A percentile compares a stretch with the other conserved stretches of the same genome.
Conservation (phyloP, 2,329 filamentous ascomycete species). For the Didymellaceae sp. region DNA sequence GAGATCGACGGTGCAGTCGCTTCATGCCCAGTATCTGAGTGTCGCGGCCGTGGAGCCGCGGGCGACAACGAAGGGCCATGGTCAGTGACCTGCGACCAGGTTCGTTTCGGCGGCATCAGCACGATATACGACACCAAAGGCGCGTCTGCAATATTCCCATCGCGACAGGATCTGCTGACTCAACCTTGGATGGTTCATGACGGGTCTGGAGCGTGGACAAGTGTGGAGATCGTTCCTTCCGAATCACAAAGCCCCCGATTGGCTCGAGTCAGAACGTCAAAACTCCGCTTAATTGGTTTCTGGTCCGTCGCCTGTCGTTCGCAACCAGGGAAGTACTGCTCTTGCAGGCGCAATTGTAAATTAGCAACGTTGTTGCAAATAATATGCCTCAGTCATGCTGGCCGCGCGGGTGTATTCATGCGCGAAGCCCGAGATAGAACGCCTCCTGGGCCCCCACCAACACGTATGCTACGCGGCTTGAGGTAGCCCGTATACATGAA, state of each 20-base stretch:
- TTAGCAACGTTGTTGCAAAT: neutral
- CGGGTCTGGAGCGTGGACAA: slow-evolving; percentile 5
- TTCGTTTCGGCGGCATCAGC: slow-evolving; percentile 33
- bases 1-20: slow-evolving; percentile 36
- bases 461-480: neutral
- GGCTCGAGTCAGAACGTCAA: neutral
- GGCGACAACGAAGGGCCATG: slow-evolving; percentile 22
- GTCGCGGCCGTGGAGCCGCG: slow-evolving; percentile 16
- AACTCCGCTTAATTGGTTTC: neutral
- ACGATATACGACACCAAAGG: neutral
- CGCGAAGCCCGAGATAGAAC: no score
- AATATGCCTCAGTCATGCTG: neutral
- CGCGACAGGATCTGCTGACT: slow-evolving; percentile 8
- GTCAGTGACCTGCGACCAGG: slow-evolving; percentile 32
- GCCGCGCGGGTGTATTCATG: no score
- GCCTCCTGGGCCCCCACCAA: no score
- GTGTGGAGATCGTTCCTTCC: slow-evolving; percentile 10
- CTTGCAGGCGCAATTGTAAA: neutral
- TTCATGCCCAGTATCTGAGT: slow-evolving; percentile 14
- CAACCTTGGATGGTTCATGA: slow-evolving; percentile 11
- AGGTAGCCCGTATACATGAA: neutral
- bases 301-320: no score
- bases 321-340: no score
- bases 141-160: slow-evolving; percentile 11
- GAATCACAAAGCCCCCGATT: slow-evolving; percentile 4